phyloP scores from a whole-genome alignment of 345 rosid species.

The Sonneratia caseolaris region DNA sequence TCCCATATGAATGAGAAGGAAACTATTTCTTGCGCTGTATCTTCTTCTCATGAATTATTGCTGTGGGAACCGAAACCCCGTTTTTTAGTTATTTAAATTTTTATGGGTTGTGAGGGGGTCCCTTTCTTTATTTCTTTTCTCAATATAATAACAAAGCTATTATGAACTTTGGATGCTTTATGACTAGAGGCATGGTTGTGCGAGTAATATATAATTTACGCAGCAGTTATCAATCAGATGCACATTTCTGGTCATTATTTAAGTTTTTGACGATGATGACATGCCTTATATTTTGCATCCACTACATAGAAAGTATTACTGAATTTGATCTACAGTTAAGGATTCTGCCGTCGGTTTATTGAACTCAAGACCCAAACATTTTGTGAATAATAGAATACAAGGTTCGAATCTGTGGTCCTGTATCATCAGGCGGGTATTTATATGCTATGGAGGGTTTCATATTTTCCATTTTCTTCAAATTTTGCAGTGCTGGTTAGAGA shows the following conservation, averaged over 20 bases:
- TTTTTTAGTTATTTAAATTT: neutral
- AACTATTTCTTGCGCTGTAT: neutral
- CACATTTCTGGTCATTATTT: neutral
- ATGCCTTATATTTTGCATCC: neutral
- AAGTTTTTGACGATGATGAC: neutral
- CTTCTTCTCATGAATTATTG: neutral
- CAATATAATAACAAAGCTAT: neutral
- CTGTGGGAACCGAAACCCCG: neutral
- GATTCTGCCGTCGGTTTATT: neutral
- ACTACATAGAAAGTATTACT: neutral
- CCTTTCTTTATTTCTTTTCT: neutral
- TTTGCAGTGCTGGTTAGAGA: slow-evolving; percentile 3
- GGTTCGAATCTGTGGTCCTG: slow-evolving; percentile 1
- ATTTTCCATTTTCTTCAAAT: slow-evolving; percentile 13
- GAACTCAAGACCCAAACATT: neutral
- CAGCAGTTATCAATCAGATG: neutral
- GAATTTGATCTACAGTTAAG: neutral
- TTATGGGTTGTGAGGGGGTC: neutral
- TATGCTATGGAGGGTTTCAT: neutral
- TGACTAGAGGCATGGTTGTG: slow-evolving; percentile 2
- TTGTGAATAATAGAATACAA: neutral
- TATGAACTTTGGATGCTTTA: neutral
- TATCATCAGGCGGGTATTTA: neutral
- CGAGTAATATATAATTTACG: neutral
- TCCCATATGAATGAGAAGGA: neutral